phyloP scores from a whole-genome alignment of 2,329 filamentous ascomycete genomes.

The Arthroderma uncinatum region DNA sequence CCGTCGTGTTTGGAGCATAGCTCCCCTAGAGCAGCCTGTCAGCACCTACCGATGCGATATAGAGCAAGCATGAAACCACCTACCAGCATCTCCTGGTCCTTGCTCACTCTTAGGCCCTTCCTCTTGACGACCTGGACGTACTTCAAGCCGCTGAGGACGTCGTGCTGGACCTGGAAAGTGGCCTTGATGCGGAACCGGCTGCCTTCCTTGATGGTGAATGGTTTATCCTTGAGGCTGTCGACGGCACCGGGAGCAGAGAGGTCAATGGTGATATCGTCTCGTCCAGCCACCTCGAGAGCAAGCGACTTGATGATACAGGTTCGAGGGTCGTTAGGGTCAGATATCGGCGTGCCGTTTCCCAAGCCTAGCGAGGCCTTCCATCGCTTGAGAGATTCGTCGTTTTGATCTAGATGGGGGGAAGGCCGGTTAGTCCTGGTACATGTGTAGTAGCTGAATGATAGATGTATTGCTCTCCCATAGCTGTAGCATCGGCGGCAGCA shows the following conservation, averaged over 20 bases:
- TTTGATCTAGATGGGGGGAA: conserved; percentile 39
- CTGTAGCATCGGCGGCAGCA: neutral
- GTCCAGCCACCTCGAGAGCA: conserved; percentile 73
- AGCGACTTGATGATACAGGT: conserved; percentile 90
- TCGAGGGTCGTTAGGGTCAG: conserved; percentile 68
- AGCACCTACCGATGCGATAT: neutral
- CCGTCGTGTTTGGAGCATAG: conserved; percentile 84
- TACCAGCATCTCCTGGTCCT: conserved; percentile 97
- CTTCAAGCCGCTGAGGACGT: conserved; percentile 88
- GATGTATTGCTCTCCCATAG: neutral
- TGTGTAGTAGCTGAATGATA: neutral
- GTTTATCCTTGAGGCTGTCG: conserved; percentile 70
- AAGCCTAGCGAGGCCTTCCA: conserved; percentile 97
- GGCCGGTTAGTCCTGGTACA: neutral
- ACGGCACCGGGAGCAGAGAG: conserved; percentile 64
- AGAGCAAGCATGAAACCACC: conserved; percentile 26
- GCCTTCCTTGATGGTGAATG: conserved; percentile 96
- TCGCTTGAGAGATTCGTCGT: conserved; percentile 88
- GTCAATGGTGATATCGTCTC: conserved; percentile 77
- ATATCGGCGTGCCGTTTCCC: conserved; percentile 56
- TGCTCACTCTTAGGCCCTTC: conserved; percentile 74
- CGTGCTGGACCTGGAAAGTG: conserved; percentile 89
- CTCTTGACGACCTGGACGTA: conserved; percentile 92
- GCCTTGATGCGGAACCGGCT: conserved; percentile 89
- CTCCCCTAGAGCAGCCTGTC: conserved; percentile 52